Base-by-base conservation (phyloP, 2,329 filamentous ascomycete species). In the Ilyonectria sp. region DNA sequence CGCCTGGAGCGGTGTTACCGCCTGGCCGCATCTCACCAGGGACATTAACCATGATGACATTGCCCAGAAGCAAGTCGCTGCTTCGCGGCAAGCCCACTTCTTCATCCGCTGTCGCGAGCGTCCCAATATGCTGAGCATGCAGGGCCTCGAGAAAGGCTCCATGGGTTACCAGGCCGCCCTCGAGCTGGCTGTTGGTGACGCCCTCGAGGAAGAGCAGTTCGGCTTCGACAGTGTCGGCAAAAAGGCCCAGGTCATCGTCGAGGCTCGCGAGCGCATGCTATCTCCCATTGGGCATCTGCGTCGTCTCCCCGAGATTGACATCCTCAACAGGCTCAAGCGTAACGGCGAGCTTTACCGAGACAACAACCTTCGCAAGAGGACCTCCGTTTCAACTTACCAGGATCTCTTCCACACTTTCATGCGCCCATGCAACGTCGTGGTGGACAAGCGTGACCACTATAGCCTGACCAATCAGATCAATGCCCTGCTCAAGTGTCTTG, bases 91-190 rank as follows among this genome's bases (percentile, higher is more conserved):
- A 62, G 85, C 87, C 63, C 88, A 90, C 76, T 90, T 89, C 76
- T 87, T 88, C 74, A 83, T 88, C 46, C 84, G 86, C 62, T 89
- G 87, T 70, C 84, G 86, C 53, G 90, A 92, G 76, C 81, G 89
- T 23, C 92, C 92, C 46, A 92, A 87, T 77, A 93, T 93, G 91
- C 84, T 93, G 66, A 92, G 90, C 82, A 90, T 91, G 83, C 89
- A 92, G 71, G 92, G 91, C 3, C 80, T 92, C 35, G 92, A 94
- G 76, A 90, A 90, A 77, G 92, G 92, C 47, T 92, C 90, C 19
- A 84, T 93, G 76, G 92, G 92, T 60, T 93, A 90, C 76, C 86
- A 89, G 71, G 89, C 91, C 23, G 92, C 91, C 8, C 82, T 93
- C 40, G 90, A 93, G 76, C 78, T 93, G 40, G 84, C 86, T 23